phyloP scores from a whole-genome alignment of 2,329 filamentous ascomycete species.

The Fusarium tupiense region DNA sequence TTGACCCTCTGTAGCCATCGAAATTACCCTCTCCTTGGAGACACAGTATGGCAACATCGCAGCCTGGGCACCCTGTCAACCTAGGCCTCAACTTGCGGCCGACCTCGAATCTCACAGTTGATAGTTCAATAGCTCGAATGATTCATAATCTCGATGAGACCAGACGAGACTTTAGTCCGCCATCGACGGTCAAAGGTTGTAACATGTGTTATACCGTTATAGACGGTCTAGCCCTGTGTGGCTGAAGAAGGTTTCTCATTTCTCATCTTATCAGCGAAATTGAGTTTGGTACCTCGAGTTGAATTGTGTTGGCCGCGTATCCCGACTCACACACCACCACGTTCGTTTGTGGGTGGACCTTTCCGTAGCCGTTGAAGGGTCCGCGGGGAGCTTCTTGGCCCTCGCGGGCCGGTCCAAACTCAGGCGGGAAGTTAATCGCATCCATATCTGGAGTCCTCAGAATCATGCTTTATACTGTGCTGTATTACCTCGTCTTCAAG shows the following conservation, averaged over 20 bases:
- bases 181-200: conserved; percentile 1
- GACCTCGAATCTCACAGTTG: conserved; percentile 12
- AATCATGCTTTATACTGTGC: conserved; percentile 3
- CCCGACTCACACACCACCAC: conserved; percentile 25
- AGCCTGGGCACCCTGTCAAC: conserved; percentile 18
- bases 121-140: conserved; percentile 7
- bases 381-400: conserved; percentile 17
- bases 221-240: conserved; percentile 26
- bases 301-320: conserved; percentile 5
- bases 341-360: conserved; percentile 16
- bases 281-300: conserved; percentile 34
- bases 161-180: conserved; percentile 15
- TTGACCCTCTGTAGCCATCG: background rate
- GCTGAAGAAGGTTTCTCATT: conserved; percentile 5
- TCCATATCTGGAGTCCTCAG: conserved; percentile 6
- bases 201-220: background rate
- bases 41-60: background rate
- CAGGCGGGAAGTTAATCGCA: conserved; percentile 30
- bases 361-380: conserved; percentile 31
- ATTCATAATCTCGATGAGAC: conserved; percentile 26
- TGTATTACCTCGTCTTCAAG: conserved; percentile 3
- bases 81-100: conserved; percentile 12
- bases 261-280: conserved; percentile 4
- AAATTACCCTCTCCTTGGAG: background rate
- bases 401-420: conserved; percentile 35